These are phyloP conservation scores for Papilionanthe hybrid DNA, from an alignment of 116 monocot species.

Conservation along the genomic window DNA sequence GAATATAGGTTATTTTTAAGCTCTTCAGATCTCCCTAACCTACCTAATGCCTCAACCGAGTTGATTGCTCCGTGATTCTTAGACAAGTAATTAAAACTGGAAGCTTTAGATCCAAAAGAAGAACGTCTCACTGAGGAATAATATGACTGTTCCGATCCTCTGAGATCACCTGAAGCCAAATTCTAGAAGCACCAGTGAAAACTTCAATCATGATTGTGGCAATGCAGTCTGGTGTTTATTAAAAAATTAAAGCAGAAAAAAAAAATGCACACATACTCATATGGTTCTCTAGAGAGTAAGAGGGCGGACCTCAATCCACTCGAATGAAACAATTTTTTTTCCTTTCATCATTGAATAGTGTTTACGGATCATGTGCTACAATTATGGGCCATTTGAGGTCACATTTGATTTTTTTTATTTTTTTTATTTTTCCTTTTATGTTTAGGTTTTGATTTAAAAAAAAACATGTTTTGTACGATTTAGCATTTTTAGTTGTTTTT, in stretches of 20 bases:
- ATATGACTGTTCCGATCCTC: slow-evolving; percentile 60
- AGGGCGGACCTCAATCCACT: no score
- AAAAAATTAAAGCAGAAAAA: neutral
- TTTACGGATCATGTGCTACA: no score
- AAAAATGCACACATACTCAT: neutral
- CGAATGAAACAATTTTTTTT: no score
- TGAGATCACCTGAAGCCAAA: slow-evolving; percentile 40
- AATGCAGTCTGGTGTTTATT: neutral
- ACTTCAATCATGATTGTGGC: neutral
- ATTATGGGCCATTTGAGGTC: no score
- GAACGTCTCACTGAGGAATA: slow-evolving; percentile 11
- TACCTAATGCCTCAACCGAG: slow-evolving; percentile 16
- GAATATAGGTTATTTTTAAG: slow-evolving; percentile 12
- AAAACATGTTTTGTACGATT: no score
- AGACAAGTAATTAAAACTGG: slow-evolving; percentile 7
- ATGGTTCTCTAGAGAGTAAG: neutral
- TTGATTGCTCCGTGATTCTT: slow-evolving; percentile 19
- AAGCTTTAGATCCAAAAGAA: slow-evolving; percentile 23
- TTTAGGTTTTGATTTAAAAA: no score
- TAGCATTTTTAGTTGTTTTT: no score
- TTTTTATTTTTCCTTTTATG: no score
- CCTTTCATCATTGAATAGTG: no score
- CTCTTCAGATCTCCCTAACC: slow-evolving; percentile 24
- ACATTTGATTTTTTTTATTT: no score
- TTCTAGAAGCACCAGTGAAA: slow-evolving; percentile 39